These are phyloP conservation scores for Paramecium pentaurelia DNA, from an alignment of 73 alveolate species.

Conservation along the genomic window DNA sequence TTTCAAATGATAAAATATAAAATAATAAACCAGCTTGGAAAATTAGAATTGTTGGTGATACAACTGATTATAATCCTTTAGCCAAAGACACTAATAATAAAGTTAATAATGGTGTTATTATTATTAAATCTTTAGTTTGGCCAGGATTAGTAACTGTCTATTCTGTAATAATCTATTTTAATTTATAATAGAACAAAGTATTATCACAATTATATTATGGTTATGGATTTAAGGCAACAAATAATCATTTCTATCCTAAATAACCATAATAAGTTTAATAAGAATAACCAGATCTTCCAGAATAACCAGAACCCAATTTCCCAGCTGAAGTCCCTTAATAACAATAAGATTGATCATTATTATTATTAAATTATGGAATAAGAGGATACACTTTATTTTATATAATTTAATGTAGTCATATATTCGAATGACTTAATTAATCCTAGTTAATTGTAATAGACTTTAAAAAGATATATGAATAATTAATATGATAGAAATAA, in stretches of 20 bases:
- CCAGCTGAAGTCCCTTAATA: conserved; percentile 12
- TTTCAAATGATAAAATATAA: conserved; percentile 66
- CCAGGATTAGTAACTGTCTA: conserved; percentile 91
- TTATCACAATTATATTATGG: conserved; percentile 87
- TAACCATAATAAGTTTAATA: conserved; percentile 72
- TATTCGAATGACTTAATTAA: no score
- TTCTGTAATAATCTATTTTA: background rate
- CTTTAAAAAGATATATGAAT: no score
- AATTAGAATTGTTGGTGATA: conserved; percentile 78
- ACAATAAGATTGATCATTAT: conserved; percentile 5
- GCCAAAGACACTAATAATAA: conserved; percentile 77
- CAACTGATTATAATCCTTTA: conserved; percentile 71
- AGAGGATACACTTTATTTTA: background rate
- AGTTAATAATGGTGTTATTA: conserved; percentile 77
- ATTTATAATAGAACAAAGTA: conserved; percentile 68
- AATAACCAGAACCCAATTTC: conserved; percentile 80
- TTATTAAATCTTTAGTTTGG: conserved; percentile 91
- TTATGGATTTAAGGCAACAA: conserved; percentile 89
- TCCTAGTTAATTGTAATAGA: no score
- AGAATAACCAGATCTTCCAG: conserved; percentile 79
- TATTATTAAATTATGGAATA: conserved; percentile 31
- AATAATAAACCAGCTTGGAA: conserved; percentile 73
- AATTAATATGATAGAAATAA: no score
- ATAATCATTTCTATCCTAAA: conserved; percentile 74
- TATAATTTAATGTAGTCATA: no score